phyloP scores from a whole-genome alignment of 345 rosid species.

The Hibiscus mutabilis region DNA sequence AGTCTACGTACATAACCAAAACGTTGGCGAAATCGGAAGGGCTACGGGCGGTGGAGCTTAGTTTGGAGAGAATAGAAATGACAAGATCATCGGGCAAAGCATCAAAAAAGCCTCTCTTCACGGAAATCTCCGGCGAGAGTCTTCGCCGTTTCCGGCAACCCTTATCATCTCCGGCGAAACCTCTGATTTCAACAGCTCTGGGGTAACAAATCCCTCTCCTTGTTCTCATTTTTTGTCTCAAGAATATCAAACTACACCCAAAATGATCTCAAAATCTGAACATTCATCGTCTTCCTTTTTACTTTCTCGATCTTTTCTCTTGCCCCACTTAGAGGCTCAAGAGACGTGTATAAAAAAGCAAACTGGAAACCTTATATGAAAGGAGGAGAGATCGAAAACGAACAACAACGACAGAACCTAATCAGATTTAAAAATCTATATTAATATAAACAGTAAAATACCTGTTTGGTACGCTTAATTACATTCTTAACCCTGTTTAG shows the following conservation, averaged over 20 bases:
- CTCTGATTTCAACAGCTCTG: slow-evolving; percentile 14
- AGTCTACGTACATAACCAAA: slow-evolving; percentile 64
- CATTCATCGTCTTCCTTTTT: background rate
- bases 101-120: slow-evolving; percentile 42
- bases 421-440: slow-evolving; percentile 5
- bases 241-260: background rate
- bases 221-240: slow-evolving; percentile 39
- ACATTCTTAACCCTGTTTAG: slow-evolving; percentile 21
- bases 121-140: slow-evolving; percentile 16
- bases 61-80: slow-evolving; percentile 48
- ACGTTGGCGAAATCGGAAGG: slow-evolving; percentile 75
- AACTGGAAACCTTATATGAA: slow-evolving; percentile 29
- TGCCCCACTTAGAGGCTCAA: no score
- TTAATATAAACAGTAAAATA: slow-evolving; percentile 4
- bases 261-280: background rate
- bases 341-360: slow-evolving; percentile 6
- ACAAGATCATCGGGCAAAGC: slow-evolving; percentile 80
- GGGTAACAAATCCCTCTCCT: slow-evolving; percentile 49
- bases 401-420: slow-evolving; percentile 27
- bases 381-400: slow-evolving; percentile 1
- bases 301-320: background rate
- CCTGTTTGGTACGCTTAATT: slow-evolving; percentile 6
- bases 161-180: slow-evolving; percentile 19
- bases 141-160: slow-evolving; percentile 33
- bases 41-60: slow-evolving; percentile 47